Conservation (phyloP, 2,329 filamentous ascomycete genomes). For the Fusarium odoratissimum region DNA sequence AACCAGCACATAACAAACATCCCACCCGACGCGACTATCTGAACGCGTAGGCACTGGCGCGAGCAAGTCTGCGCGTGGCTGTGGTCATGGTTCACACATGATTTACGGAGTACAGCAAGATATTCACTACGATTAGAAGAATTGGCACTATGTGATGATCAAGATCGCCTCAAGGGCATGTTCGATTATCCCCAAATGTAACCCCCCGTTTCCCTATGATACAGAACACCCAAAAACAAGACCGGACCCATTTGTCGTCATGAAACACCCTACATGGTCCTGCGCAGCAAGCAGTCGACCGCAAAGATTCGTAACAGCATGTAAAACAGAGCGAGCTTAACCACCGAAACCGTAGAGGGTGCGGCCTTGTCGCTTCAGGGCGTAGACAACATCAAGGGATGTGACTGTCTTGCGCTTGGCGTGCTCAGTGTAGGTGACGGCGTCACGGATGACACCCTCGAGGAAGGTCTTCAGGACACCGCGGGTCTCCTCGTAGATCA, state of each 20-base stretch:
- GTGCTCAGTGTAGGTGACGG: constrained; percentile 83
- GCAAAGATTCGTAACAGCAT: constrained; percentile 53
- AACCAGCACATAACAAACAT: too few relatives aligned
- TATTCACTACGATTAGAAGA: not conserved
- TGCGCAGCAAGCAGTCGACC: constrained; percentile 31
- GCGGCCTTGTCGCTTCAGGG: constrained; percentile 76
- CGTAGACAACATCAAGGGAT: constrained; percentile 76
- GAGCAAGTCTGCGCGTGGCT: accelerated
- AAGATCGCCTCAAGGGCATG: constrained; percentile 43
- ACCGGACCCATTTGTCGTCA: constrained; percentile 57
- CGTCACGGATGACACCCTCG: constrained; percentile 80
- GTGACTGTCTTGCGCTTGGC: constrained; percentile 86
- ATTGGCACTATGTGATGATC: constrained; percentile 18
- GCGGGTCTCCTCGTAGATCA: constrained; percentile 84
- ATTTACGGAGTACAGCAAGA: accelerated
- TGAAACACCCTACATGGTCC: constrained; percentile 52
- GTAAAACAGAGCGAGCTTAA: constrained; percentile 61
- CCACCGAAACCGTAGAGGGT: constrained; percentile 92
- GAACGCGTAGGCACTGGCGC: not conserved
- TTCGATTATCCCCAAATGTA: constrained; percentile 52
- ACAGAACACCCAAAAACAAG: constrained; percentile 58
- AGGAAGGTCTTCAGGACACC: constrained; percentile 84
- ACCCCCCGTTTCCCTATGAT: constrained; percentile 57
- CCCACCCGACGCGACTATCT: too few relatives aligned
- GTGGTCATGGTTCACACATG: not conserved